Conservation (phyloP, 179 eudicot genomes). For the Silene noctiflora region DNA sequence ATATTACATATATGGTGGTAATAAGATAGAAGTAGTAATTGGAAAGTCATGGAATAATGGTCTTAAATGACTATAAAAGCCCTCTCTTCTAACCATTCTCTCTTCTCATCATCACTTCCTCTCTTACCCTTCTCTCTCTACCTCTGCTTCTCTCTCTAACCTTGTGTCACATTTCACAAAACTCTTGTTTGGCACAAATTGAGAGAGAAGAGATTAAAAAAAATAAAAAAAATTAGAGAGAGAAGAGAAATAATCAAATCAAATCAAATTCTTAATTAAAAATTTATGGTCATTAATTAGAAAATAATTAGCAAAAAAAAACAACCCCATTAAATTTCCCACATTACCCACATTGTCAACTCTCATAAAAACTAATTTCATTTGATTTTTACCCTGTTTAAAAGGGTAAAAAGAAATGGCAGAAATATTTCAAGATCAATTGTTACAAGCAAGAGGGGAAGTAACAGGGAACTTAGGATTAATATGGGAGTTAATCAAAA, state of each 20-base stretch:
- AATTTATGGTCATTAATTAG: not conserved
- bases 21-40: not conserved
- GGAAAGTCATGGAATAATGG: slow-evolving; percentile 11
- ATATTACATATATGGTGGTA: not conserved
- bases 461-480: slow-evolving; percentile 29
- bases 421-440: slow-evolving; percentile 32
- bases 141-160: slow-evolving; percentile 20
- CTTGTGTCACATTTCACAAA: slow-evolving; percentile 24
- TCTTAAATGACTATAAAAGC: slow-evolving; percentile 34
- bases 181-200: slow-evolving; percentile 25
- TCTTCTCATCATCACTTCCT: slow-evolving; percentile 26
- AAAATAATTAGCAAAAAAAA: not conserved
- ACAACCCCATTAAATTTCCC: slow-evolving; percentile 2
- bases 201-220: slow-evolving; percentile 13
- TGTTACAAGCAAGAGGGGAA: slow-evolving; percentile 39
- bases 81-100: not conserved
- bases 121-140: slow-evolving; percentile 14
- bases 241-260: not conserved
- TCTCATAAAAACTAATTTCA: not conserved
- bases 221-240: no score
- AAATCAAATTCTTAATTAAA: not conserved
- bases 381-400: not conserved
- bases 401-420: slow-evolving; percentile 30
- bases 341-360: slow-evolving; percentile 23
- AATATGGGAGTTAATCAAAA: slow-evolving; percentile 48